These are phyloP conservation scores for Leccinum griseonigrum DNA, from an alignment of 1,284 basidiomycete genomes.

Conservation along the genomic window DNA sequence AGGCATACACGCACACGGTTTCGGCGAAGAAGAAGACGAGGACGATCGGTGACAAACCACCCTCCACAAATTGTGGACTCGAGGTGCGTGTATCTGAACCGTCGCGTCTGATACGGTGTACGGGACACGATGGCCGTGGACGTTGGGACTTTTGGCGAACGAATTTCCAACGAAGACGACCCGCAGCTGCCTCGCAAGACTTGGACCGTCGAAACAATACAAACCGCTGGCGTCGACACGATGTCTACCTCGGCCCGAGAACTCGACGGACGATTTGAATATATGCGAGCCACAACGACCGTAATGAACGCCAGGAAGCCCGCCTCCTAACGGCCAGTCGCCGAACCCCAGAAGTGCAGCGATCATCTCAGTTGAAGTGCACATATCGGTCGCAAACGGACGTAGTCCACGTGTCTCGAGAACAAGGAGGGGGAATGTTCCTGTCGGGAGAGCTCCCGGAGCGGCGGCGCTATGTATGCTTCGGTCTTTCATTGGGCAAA, in stretches of 20 bases:
- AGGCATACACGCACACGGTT: not conserved
- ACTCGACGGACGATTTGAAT: not conserved
- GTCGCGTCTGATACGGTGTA: not conserved
- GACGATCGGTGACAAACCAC: not conserved
- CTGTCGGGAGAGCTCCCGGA: not conserved
- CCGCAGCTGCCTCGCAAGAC: not conserved
- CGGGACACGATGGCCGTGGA: not conserved
- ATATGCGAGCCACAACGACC: not conserved
- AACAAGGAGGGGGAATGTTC: not conserved
- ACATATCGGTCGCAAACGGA: not conserved
- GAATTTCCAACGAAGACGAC: not conserved
- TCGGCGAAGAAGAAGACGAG: not conserved
- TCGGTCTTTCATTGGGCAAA: not conserved
- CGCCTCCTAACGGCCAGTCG: not conserved
- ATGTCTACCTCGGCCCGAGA: not conserved
- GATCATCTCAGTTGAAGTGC: slow-evolving; percentile 2
- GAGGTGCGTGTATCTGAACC: not conserved
- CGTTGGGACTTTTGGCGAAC: not conserved
- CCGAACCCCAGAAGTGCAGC: not conserved
- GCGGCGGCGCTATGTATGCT: not conserved
- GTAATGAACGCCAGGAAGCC: not conserved
- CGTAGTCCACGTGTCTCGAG: not conserved
- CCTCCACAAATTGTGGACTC: not conserved
- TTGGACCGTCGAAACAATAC: not conserved
- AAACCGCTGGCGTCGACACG: not conserved